phyloP scores from a whole-genome alignment of 805 yeast species.

The Cyberlindnera xishuangbannaensis region DNA sequence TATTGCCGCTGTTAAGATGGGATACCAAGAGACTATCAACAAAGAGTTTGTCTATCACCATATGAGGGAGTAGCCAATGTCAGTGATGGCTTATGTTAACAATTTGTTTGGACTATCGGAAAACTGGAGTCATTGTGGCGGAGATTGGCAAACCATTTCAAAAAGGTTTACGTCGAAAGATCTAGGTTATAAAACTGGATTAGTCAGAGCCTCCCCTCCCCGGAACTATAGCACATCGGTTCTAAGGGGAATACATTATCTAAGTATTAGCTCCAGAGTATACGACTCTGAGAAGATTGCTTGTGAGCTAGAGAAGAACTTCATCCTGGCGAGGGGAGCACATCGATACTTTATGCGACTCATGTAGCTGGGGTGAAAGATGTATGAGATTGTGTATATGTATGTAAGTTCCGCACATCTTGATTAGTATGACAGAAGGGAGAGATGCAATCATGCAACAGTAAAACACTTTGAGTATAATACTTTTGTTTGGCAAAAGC shows the following conservation, averaged over 20 bases:
- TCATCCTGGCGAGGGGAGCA: conserved; percentile 74
- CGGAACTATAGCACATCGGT: conserved; percentile 51
- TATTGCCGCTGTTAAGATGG: conserved; percentile 87
- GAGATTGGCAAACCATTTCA: conserved; percentile 42
- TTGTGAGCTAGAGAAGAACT: conserved; percentile 33
- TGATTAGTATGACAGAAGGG: conserved; percentile 47
- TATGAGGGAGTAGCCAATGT: conserved; percentile 78
- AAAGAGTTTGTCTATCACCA: conserved; percentile 52
- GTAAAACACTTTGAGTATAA: no score
- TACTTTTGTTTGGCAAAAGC: no score
- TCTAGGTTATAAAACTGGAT: conserved; percentile 36
- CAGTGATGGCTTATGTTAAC: conserved; percentile 89
- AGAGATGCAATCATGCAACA: conserved; percentile 36
- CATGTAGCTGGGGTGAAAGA: conserved; percentile 55
- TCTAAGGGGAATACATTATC: conserved; percentile 82
- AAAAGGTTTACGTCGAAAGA: conserved; percentile 43
- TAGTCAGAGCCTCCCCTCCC: conserved; percentile 45
- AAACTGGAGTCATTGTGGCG: conserved; percentile 43
- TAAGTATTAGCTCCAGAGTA: conserved; percentile 63
- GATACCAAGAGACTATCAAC: conserved; percentile 79
- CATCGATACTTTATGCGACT: conserved; percentile 73
- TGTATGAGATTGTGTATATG: conserved; percentile 56
- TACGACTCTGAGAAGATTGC: conserved; percentile 34
- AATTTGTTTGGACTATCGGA: conserved; percentile 63
- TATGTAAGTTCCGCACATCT: conserved; percentile 41